These are phyloP conservation scores for Hygrocybe coccinea DNA, from an alignment of 768 basidiomycete species.

Conservation along the genomic window DNA sequence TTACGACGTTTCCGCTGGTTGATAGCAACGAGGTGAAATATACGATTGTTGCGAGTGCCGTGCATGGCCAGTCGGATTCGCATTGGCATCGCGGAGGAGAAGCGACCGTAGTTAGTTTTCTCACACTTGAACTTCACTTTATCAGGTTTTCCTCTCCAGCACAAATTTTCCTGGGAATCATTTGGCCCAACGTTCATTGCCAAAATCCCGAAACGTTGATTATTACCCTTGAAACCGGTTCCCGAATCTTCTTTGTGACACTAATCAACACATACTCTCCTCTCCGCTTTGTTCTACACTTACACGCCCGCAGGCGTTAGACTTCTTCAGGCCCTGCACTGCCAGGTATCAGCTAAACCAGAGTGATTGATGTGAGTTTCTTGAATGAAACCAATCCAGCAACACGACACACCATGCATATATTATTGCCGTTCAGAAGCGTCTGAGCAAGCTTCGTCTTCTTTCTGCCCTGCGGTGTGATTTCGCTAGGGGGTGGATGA, in stretches of 20 bases:
- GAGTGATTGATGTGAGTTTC: background rate
- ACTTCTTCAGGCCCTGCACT: constrained; percentile 58
- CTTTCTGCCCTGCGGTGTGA: constrained; percentile 74
- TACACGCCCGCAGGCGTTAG: too few relatives aligned
- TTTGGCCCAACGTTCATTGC: too few relatives aligned
- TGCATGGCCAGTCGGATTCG: constrained; percentile 83
- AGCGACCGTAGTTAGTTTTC: too few relatives aligned
- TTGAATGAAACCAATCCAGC: background rate
- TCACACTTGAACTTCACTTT: too few relatives aligned
- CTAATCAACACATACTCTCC: too few relatives aligned
- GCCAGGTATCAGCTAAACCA: constrained; percentile 59
- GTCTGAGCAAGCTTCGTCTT: constrained; percentile 83
- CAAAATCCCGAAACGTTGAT: too few relatives aligned
- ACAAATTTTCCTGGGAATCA: too few relatives aligned
- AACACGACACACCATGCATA: constrained; percentile 77
- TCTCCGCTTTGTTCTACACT: too few relatives aligned
- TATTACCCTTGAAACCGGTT: too few relatives aligned
- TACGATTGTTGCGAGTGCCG: constrained; percentile 65
- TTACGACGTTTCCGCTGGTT: constrained; percentile 67
- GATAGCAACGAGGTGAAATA: constrained; percentile 84
- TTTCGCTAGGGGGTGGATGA: constrained; percentile 55
- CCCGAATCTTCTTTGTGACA: too few relatives aligned
- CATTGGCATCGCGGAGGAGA: too few relatives aligned
- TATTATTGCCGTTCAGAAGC: constrained; percentile 89
- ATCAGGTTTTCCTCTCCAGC: too few relatives aligned